Evolutionary conservation across 306 rosid species (phyloP), one percentile per base, ranked within the genome.

Genomic region (Acacia melanoxylon): DNA sequence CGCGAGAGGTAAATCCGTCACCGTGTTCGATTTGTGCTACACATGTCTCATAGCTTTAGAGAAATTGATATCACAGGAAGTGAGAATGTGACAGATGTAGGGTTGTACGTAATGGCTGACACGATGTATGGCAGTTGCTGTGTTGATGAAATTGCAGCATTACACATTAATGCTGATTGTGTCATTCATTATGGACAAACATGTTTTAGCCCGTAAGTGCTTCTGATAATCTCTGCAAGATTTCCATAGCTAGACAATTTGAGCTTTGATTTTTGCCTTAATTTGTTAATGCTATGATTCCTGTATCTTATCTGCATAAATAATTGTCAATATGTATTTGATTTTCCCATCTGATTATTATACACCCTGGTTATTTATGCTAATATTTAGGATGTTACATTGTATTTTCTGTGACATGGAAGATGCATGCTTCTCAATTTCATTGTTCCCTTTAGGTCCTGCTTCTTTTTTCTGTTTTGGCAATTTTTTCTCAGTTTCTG

Each of bases 171-270:
- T 67, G 98, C 97, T 52, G 90, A 95, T 77, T 88, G 86, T 81
- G 97, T 93, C 61, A 85, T 95, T 68, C 98, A 95, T 85, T 95
- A 95, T 83, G 98, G 99, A 33, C 98, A 93, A 74, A 84, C 99
- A 0, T 95, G 99, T 85, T 85, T 93, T 87, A 95, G 98, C 81
- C 94, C 94, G 98, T 95, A 68, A 89, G 98, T 90, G 16, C 42
- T 81, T 24, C 49, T 13, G 46, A 40, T 48, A 52, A 74, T 81
- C 33, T 40, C 54, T 72, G 24, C 52, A 75, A 42, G 40, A 41
- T 40, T n/a, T 61, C 25, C 33, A 17, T 63, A 2, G 35, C n/a
- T 46, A 27, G 22, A 71, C 49, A 45, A 71, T 45, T 14, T 22
- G 20, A 42, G 54, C 52, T 70, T 42, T 22, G 33, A n/a, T 72